Conservation (phyloP, 2,329 filamentous ascomycete genomes). For the Fusarium pseudoanthophilum region DNA sequence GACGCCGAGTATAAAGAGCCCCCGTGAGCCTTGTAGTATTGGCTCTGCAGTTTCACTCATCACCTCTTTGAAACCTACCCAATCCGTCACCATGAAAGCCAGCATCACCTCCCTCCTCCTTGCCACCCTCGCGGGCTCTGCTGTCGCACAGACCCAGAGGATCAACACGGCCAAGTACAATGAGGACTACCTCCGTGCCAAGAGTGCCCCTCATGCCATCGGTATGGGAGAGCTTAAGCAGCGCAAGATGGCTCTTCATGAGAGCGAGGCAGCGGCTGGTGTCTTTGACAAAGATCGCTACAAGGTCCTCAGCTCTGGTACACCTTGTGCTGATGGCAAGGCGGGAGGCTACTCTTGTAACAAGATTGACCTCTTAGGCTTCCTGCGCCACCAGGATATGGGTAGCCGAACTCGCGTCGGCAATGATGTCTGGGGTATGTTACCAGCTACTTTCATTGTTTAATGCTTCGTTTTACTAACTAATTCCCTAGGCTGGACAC, state of each 20-base stretch:
- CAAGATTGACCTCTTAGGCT: constrained; percentile 1
- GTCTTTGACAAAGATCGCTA: constrained; percentile 21
- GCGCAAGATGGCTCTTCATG: constrained; percentile 1
- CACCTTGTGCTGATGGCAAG: not conserved
- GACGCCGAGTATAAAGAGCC: no score
- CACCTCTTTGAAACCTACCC: not conserved
- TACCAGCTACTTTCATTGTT: rapidly evolving
- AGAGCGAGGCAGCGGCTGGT: not conserved
- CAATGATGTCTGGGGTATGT: constrained; percentile 7
- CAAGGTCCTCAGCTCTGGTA: constrained; percentile 1
- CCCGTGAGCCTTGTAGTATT: no score
- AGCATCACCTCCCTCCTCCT: constrained; percentile 5
- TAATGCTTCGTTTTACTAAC: not conserved
- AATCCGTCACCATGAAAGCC: constrained; percentile 6
- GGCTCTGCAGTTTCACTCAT: not conserved
- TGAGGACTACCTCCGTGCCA: constrained; percentile 10
- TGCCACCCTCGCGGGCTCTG: constrained; percentile 7
- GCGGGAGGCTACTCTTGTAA: constrained; percentile 5
- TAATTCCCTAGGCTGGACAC: not conserved
- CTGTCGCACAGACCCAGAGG: constrained; percentile 3
- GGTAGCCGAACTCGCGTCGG: constrained; percentile 6
- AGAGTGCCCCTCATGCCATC: constrained; percentile 4
- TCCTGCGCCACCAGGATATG: constrained; percentile 12
- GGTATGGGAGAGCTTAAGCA: constrained; percentile 12
- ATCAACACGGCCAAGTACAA: constrained; percentile 15